Base-by-base conservation (phyloP, 2,329 filamentous ascomycete genomes). In the Beauveria bassiana region DNA sequence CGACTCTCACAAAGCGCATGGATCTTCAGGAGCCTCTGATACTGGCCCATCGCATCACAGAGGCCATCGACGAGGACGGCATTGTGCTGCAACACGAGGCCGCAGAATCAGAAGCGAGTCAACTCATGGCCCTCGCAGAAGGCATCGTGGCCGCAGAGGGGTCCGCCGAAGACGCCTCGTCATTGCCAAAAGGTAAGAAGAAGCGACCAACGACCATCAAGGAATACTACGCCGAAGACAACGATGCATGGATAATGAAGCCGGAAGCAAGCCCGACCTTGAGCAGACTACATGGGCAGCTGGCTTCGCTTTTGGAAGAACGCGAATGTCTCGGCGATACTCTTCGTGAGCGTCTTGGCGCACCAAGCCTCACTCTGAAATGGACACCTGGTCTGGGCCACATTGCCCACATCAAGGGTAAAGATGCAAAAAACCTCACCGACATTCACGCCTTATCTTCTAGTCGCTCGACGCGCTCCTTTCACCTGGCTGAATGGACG, bases 31-130 rank as follows among this genome's bases (percentile, higher is more conserved):
- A 85, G 2, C 90, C 92, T 0, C 75, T 79, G 12, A 79, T 83
- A 47, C 82, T 98, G 5, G 90, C 93, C 2, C 75, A 78, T 24
- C 83, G 82, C 24, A 96, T 99, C 62, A 77, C 83, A 55, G 79
- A 83, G 3, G 87, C 93, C 4, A 96, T 99, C 62, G 95, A 99
- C 68, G 95, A 98, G 74, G 93, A 97, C 65, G 91, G 92, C 0
- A 78, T 98, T n/a, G 80, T 86, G 18, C 86, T 90, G 66, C 87
- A 90, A 68, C 93, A 97, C 68, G 84, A 88, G 42, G 81, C 88
- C 1, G 86, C 95, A 66, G 87, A 93, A 64, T 85, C 82, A 58
- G 86, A 90, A 65, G 86, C 86, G 0, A 84, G 81, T 22, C 84
- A 88, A 63, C 86, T 95, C 68, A 83, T 90, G 26, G 83, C 84